Evolutionary conservation across 108 stramenopile genomes (phyloP), one percentile per base, ranked within the genome.

Genomic region (Cyclotella baltica): DNA sequence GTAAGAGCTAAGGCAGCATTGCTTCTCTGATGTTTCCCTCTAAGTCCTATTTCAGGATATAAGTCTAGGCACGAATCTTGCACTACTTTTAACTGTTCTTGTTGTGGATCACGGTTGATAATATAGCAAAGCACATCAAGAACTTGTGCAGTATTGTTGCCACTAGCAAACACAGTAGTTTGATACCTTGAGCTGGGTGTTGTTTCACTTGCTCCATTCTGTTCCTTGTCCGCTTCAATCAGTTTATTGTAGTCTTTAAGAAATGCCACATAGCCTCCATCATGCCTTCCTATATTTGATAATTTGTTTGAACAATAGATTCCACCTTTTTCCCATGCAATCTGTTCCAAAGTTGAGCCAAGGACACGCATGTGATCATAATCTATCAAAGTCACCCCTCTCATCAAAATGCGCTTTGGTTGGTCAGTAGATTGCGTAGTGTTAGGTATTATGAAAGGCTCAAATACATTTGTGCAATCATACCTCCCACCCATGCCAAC

Each of bases 321-420:
- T 19, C 97, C 97, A 4, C 91, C 96, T 77, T 98, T 98, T 73
- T 98, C 96, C 96, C 96, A 94, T 2, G 98, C 98, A 68, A 98
- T 98, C 38, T 86, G 70, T 67, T 88, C 86, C 64, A 98, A 73
- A 6, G 93, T 93, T 30, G 83, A 75, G 1, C 98, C 98, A 31
- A 98, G 84, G 23, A 97, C 77, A 19, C 96, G 86, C 9, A 86
- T 89, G 85, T 98, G 98, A 85, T 96, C 96, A 50, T 88, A 84
- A 77, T 96, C 95, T 3, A 96, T 80, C 23, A 88, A 37, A 5
- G 94, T 93, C 13, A 93, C 83, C n/a, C 89, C 90, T 74, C 79
- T 70, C 31, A 80, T 72, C 36, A 74, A 62, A 55, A 63, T 56
- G 40, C 57, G 28, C 20, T 65, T 56, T 38, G 56, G 27, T 50